Conservation (phyloP, 1,284 basidiomycete genomes). For the Irpex lacteus region DNA sequence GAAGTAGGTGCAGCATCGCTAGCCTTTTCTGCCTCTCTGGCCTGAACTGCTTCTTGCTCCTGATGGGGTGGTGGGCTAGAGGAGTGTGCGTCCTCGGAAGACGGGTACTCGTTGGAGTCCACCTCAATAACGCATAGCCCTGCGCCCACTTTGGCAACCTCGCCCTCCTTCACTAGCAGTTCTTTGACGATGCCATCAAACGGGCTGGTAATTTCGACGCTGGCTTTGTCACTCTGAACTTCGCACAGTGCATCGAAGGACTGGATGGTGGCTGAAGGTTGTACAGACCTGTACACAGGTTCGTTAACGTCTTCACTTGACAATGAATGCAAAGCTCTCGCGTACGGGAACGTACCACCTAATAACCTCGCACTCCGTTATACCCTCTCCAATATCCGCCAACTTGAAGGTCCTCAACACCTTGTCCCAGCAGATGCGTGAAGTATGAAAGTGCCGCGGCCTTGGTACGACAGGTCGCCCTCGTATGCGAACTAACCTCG, state of each 20-base stretch:
- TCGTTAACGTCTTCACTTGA: neutral
- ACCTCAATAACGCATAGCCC: conserved; percentile 84
- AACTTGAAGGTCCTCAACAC: conserved; percentile 76
- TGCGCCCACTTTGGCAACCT: conserved; percentile 85
- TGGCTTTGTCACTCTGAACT: conserved; percentile 93
- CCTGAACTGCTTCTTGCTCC: conserved; percentile 16
- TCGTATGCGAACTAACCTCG: conserved; percentile 6
- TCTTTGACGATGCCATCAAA: conserved; percentile 77
- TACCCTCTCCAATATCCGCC: conserved; percentile 95
- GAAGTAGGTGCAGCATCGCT: neutral
- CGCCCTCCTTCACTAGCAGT: conserved; percentile 77
- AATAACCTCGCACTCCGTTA: conserved; percentile 87
- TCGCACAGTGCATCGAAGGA: conserved; percentile 90
- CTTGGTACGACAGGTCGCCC: conserved; percentile 11
- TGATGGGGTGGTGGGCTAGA: conserved; percentile 18
- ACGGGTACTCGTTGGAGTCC: conserved; percentile 47
- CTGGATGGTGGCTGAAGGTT: conserved; percentile 55
- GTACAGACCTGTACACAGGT: conserved; percentile 48
- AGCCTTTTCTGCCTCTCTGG: neutral
- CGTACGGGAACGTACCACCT: conserved; percentile 63
- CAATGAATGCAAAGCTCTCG: neutral
- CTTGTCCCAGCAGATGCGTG: conserved; percentile 36
- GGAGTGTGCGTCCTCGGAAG: conserved; percentile 13
- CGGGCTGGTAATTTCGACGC: conserved; percentile 91
- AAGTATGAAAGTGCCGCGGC: conserved; percentile 42